These are phyloP conservation scores for Elongisporangium anandrum DNA, from an alignment of 352 stramenopile species.

Conservation along the genomic window DNA sequence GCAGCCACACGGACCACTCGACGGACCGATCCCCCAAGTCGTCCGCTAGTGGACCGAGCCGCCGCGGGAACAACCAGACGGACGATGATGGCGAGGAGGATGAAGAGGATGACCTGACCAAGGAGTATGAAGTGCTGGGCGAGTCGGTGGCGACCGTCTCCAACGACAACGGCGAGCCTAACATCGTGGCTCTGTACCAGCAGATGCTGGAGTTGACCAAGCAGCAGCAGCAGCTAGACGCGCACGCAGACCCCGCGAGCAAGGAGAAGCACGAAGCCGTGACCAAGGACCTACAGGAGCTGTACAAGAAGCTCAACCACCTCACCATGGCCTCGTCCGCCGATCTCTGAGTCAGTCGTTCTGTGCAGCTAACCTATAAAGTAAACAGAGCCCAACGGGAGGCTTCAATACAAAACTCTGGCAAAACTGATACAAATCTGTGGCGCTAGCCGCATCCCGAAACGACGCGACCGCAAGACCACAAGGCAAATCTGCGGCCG, in stretches of 20 bases:
- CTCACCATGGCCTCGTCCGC: slow-evolving; percentile 8
- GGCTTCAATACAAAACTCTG: not conserved
- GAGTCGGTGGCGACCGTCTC: slow-evolving; percentile 6
- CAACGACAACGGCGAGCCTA: slow-evolving; percentile 16
- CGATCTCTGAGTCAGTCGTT: not conserved
- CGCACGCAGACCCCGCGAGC: slow-evolving; percentile 15
- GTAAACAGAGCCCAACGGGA: not conserved
- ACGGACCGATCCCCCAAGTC: not conserved
- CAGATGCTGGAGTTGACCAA: slow-evolving; percentile 60
- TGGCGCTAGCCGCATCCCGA: not conserved
- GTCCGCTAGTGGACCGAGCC: not conserved
- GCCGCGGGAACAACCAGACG: not conserved
- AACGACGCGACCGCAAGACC: not conserved
- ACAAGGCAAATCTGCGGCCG: no score
- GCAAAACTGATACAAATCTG: not conserved
- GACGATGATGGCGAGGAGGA: not conserved
- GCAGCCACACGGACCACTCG: not conserved
- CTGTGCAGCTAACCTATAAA: not conserved
- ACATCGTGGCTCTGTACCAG: slow-evolving; percentile 58
- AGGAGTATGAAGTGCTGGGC: not conserved
- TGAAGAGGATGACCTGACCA: not conserved
- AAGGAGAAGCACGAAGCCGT: slow-evolving; percentile 31
- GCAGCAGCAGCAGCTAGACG: slow-evolving; percentile 45
- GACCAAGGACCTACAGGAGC: slow-evolving; percentile 29
- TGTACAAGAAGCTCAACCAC: slow-evolving; percentile 49